Base-by-base conservation (phyloP, 1,139 yeast genomes). In the Yamadazyma atlantica region DNA sequence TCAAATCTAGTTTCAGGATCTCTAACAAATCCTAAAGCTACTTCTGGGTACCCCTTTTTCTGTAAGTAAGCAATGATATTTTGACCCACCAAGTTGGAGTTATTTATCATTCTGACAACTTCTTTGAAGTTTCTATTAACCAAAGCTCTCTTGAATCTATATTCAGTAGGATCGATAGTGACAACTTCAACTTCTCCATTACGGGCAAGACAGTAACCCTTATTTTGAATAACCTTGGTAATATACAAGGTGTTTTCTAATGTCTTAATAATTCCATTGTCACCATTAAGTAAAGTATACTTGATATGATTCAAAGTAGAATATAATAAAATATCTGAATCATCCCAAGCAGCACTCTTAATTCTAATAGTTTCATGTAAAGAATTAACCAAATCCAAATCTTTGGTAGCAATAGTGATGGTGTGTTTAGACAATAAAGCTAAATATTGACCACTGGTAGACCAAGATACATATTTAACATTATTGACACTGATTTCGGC, bases 301-400 rank as follows among this genome's bases (percentile, higher is more conserved):
- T 92, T 92, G 66, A 94, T 85, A 60, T 94, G 99, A 66, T 92
- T 92, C 59, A 94, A 75, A 16, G 99, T 94, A 18, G 97, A 85
- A 64, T 90, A 94, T 50, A 94, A 75, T 59, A 94, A 75, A 28
- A 94, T 95, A 34, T 94, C 94, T 34, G 87, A 73, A 53, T 89
- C 97, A 60, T 92, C 98, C 97, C 97, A 94, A 10, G 96, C 89
- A 34, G 97, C 97, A 67, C 95, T 84, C 71, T 94, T 94, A 55
- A 94, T 88, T 62, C 98, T 78, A 51, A 94, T 92, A 4, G 98
- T 92, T 67, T 94, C 99, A 59, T 90, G 97, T 78, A 90, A 76
- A 4, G 95, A 82, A 37, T 92, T 83, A 31, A 89, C 73, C 46
- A 82, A 68, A 57, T 88, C 89, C 53, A 92, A 75, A 48, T 81